These are phyloP conservation scores for Pyracantha coccinea DNA, from an alignment of 331 rosid species.

Conservation along the genomic window DNA sequence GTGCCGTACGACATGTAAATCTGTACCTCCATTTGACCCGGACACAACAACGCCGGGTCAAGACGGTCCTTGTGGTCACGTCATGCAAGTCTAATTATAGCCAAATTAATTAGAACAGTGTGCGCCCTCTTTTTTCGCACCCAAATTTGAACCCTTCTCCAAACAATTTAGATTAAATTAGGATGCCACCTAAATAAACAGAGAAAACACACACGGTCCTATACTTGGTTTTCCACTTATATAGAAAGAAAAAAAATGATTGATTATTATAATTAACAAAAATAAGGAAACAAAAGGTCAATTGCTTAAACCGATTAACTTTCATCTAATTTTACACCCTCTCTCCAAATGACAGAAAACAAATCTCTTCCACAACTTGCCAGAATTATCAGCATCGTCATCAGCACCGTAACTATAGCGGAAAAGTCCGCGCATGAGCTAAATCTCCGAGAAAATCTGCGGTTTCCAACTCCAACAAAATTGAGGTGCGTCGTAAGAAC, in stretches of 20 bases:
- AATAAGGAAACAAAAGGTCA: not conserved
- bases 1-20: slow-evolving; percentile 39
- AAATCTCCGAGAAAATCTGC: slow-evolving; percentile 12
- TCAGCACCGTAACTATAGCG: not conserved
- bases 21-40: slow-evolving; percentile 49
- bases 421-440: not conserved
- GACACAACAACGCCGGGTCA: slow-evolving; percentile 42
- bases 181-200: no score
- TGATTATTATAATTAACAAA: not conserved
- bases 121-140: no score
- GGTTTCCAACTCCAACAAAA: slow-evolving; percentile 31
- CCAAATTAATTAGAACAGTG: no score
- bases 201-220: no score
- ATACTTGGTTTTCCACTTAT: not conserved
- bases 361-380: slow-evolving; percentile 1
- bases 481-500: slow-evolving; percentile 16
- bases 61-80: slow-evolving; percentile 31
- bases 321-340: slow-evolving; percentile 3
- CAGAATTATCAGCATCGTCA: not conserved
- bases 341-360: not conserved
- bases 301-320: not conserved
- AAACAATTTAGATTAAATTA: no score
- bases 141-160: no score
- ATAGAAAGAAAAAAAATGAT: not conserved
- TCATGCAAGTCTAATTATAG: no score